phyloP scores from a whole-genome alignment of 345 rosid genomes.

The Populus alba region DNA sequence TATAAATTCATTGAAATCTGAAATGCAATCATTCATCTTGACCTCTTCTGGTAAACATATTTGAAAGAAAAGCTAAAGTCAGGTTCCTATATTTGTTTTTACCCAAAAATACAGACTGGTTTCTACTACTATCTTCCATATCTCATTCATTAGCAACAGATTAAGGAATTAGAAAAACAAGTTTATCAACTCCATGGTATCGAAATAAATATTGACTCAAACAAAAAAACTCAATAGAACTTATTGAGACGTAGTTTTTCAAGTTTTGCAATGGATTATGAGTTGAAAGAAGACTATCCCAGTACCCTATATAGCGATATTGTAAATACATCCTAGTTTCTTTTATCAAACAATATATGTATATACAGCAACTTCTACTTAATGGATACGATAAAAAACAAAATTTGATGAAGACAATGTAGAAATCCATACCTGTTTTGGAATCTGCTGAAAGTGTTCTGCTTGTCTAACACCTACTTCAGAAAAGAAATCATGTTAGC shows the following conservation, averaged over 20 bases:
- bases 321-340: neutral
- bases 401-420: neutral
- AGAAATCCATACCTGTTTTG: constrained; percentile 8
- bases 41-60: neutral
- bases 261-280: too few species aligned
- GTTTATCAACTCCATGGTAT: neutral
- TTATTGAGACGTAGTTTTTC: too few species aligned
- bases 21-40: neutral
- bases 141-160: neutral
- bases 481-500: neutral
- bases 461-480: constrained; percentile 33
- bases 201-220: neutral
- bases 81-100: neutral
- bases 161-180: neutral
- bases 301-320: neutral
- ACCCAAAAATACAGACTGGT: neutral
- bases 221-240: neutral
- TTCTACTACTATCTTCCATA: neutral
- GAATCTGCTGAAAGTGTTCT: constrained; percentile 8
- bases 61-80: neutral
- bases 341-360: neutral
- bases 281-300: neutral
- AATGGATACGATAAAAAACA: neutral
- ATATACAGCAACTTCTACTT: neutral
- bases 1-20: neutral